Conservation (phyloP, 148 eudicot genomes). For the Pharnaceum exiguum region DNA sequence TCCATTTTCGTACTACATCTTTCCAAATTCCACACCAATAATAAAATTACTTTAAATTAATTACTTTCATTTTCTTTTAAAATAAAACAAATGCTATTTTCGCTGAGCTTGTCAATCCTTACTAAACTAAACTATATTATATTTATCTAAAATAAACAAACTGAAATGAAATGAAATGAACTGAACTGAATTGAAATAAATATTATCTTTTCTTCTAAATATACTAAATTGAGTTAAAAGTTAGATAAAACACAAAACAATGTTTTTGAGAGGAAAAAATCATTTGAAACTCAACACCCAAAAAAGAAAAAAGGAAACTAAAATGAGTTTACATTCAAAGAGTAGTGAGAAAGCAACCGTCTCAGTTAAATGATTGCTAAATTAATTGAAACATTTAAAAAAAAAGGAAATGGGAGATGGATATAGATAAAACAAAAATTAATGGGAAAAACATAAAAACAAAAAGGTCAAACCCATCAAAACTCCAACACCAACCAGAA, state of each 20-base stretch:
- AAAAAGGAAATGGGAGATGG: background rate
- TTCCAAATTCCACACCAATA: background rate
- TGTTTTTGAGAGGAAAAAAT: background rate
- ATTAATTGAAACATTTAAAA: background rate
- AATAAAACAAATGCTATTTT: too few species aligned
- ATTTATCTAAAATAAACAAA: too few species aligned
- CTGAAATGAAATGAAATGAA: background rate
- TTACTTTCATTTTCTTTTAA: too few species aligned
- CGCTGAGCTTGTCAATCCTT: too few species aligned
- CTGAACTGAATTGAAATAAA: too few species aligned
- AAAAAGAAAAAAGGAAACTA: slow-evolving; percentile 14
- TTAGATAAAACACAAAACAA: too few species aligned
- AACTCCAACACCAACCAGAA: slow-evolving; percentile 7
- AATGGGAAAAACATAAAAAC: too few species aligned
- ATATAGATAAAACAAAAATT: background rate
- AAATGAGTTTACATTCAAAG: background rate
- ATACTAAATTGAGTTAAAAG: too few species aligned
- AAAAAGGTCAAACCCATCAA: slow-evolving; percentile 28
- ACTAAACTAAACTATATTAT: too few species aligned
- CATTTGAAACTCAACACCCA: background rate
- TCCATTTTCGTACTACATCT: too few species aligned
- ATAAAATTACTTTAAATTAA: too few species aligned
- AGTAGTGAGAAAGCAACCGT: slow-evolving; percentile 36
- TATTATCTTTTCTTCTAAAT: too few species aligned
- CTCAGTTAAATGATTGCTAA: slow-evolving; percentile 18